Conservation (phyloP, 139 green algal species). For the Chlorella ohadii region DNA sequence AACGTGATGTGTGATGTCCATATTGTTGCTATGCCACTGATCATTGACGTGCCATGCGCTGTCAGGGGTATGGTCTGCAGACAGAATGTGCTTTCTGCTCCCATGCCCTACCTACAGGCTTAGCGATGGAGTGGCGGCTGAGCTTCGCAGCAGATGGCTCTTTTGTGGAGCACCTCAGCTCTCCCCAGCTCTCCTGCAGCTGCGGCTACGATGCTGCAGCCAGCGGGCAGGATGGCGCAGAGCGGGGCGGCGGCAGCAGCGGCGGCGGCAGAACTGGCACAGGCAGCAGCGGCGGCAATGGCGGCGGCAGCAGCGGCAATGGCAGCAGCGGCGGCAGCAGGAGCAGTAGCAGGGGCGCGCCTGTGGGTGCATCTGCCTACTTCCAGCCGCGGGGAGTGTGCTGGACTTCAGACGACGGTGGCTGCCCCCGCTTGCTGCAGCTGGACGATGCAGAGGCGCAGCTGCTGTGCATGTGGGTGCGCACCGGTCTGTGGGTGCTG, state of each 20-base stretch:
- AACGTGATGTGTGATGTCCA: no score
- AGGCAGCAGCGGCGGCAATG: not conserved
- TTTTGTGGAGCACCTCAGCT: not conserved
- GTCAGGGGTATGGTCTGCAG: no score
- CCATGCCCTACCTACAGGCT: not conserved
- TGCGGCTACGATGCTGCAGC: conserved; percentile 15
- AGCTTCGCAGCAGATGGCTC: conserved; percentile 3
- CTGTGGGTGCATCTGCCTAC: not conserved
- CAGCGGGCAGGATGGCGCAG: not conserved
- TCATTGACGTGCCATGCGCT: no score
- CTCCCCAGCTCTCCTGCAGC: not conserved
- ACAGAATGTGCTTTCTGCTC: no score
- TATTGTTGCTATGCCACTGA: no score
- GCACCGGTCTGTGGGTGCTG: conserved; percentile 40
- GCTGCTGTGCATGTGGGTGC: conserved; percentile 44
- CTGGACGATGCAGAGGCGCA: conserved; percentile 46
- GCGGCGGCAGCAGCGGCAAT: not conserved
- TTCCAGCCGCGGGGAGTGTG: not conserved
- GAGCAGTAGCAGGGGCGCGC: not conserved
- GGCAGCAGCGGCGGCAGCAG: not conserved
- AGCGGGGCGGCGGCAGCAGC: not conserved
- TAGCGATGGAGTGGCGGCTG: conserved; percentile 18
- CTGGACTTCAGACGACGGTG: conserved; percentile 17
- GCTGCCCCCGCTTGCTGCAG: conserved; percentile 29
- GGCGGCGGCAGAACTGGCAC: no score